Conservation (phyloP, 139 green algal genomes). For the Desmodesmus armatus region DNA sequence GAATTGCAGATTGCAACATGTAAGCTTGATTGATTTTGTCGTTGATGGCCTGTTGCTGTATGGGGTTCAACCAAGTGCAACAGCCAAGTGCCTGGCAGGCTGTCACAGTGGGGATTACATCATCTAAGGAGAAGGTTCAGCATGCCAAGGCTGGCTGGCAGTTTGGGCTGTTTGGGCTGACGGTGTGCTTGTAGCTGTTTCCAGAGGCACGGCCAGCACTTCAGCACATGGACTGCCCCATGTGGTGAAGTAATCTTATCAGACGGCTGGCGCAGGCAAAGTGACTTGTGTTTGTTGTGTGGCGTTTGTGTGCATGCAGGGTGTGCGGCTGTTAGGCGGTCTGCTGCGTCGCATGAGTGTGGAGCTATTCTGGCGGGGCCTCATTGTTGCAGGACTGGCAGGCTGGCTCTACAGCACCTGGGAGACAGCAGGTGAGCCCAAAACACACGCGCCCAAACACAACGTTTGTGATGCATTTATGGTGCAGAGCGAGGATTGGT, state of each 20-base stretch:
- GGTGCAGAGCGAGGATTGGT: background rate
- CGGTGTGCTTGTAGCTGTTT: background rate
- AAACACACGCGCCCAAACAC: background rate
- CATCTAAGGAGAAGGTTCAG: too few relatives aligned
- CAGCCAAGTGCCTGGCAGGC: too few relatives aligned
- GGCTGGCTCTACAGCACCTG: background rate
- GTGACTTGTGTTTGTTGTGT: too few relatives aligned
- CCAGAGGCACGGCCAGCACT: background rate
- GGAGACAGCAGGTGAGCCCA: slow-evolving; percentile 1
- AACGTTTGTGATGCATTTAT: background rate
- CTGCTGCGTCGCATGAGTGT: background rate
- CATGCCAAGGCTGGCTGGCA: too few relatives aligned
- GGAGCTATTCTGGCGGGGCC: slow-evolving; percentile 6
- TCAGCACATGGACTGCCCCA: background rate
- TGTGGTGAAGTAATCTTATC: too few relatives aligned
- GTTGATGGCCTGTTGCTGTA: too few relatives aligned
- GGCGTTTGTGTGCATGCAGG: background rate
- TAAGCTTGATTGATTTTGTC: too few relatives aligned
- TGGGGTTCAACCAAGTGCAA: too few relatives aligned
- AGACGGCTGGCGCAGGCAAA: too few relatives aligned
- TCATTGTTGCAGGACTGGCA: slow-evolving; percentile 5
- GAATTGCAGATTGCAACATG: too few relatives aligned
- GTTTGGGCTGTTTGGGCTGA: too few relatives aligned
- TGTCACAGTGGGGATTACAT: too few relatives aligned
- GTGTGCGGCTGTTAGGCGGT: background rate